phyloP scores from a whole-genome alignment of 2,329 filamentous ascomycete species.

The Diplocarpon mali region DNA sequence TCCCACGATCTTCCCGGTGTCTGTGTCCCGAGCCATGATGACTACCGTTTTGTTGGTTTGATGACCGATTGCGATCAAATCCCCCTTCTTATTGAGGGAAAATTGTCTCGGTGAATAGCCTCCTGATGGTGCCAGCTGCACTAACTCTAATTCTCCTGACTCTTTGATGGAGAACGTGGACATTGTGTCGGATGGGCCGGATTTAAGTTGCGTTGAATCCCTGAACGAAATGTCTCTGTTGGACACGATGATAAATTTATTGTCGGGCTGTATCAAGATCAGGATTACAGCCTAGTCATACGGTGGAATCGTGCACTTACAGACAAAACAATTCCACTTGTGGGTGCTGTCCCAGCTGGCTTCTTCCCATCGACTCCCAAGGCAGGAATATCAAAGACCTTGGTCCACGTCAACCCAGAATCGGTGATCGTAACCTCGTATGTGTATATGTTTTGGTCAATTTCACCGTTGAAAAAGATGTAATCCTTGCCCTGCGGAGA shows the following conservation, averaged over 20 bases:
- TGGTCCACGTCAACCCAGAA: constrained; percentile 1
- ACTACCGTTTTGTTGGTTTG: constrained; percentile 31
- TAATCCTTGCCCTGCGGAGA: constrained; percentile 16
- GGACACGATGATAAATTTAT: constrained; percentile 11
- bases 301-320: constrained; percentile 1
- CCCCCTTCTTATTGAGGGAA: constrained; percentile 32
- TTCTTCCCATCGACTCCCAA: constrained; percentile 5
- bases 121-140: constrained; percentile 33
- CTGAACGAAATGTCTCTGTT: constrained; percentile 11
- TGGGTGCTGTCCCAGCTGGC: constrained; percentile 5
- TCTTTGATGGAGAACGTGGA: constrained; percentile 29
- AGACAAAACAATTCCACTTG: constrained; percentile 5
- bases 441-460: constrained; percentile 30
- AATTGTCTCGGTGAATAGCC: constrained; percentile 35
- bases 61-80: constrained; percentile 33
- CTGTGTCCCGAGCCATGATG: constrained; percentile 30
- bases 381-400: constrained; percentile 8
- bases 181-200: constrained; percentile 29
- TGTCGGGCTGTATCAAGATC: constrained; percentile 8
- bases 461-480: constrained; percentile 35
- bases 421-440: constrained; percentile 17
- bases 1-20: constrained; percentile 30
- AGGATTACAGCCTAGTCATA: background rate
- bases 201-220: background rate
- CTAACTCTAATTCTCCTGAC: constrained; percentile 30